A percentile compares a stretch with the other conserved stretches of the same genome.
Conservation (phyloP, 495 filamentous ascomycete genomes). For the Penicillium pancosmium region DNA sequence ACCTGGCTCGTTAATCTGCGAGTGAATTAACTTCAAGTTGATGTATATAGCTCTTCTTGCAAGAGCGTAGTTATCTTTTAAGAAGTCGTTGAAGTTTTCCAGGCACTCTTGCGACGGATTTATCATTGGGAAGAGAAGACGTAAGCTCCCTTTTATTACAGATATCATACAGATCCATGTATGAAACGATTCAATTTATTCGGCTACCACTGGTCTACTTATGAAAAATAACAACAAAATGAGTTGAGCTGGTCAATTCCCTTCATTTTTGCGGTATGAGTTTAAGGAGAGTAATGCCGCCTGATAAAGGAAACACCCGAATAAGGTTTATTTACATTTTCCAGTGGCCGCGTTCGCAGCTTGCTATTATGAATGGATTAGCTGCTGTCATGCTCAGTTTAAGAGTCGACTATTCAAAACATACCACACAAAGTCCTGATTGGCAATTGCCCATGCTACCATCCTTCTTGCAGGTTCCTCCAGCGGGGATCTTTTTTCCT, state of each 20-base stretch:
- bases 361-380: constrained; percentile 11
- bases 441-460: constrained; percentile 16
- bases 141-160: too few species aligned
- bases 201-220: too few species aligned
- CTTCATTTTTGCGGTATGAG: background rate
- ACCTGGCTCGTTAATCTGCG: too few species aligned
- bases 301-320: background rate
- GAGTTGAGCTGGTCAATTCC: background rate
- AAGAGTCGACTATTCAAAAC: background rate
- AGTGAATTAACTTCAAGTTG: too few species aligned
- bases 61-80: too few species aligned
- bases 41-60: too few species aligned
- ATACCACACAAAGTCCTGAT: constrained; percentile 16
- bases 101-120: too few species aligned
- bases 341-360: constrained; percentile 2
- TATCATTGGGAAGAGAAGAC: too few species aligned
- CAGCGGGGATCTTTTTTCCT: constrained; percentile 9
- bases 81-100: too few species aligned
- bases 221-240: background rate
- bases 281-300: background rate
- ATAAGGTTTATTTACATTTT: constrained; percentile 17
- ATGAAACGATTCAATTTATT: too few species aligned
- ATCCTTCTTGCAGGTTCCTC: constrained; percentile 17
- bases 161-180: too few species aligned
- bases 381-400: background rate